Base-by-base conservation (phyloP, 345 rosid genomes). In the Atalantia buxifolia region DNA sequence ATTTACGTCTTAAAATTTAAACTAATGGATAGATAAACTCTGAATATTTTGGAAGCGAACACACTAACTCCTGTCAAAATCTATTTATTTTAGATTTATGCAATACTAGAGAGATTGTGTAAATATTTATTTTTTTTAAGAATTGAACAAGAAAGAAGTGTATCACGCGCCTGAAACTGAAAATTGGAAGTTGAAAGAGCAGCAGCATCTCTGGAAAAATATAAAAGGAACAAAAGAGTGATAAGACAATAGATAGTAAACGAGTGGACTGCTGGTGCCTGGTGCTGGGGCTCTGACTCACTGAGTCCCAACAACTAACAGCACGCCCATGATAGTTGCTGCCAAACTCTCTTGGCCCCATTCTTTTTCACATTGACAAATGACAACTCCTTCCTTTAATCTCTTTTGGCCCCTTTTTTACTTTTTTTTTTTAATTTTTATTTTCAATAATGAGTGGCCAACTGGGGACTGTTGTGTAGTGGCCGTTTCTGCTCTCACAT, bases 311-410 rank as follows among this genome's bases (percentile, higher is more conserved):
- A 84, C 90, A 84, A 85, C 89, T 78, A 82, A 84, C 86, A 83
- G 80, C 83, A 81, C 89, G 87, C 89, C 91, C 92, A 87, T 78
- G 84, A 85, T 88, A 83, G 75, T 87, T 87, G 91, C 92, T 88
- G 89, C 90, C 86, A 84, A 75, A 60, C 72, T 55, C 25, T n/a
- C 16, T 35, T 71, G 75, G 74, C 67, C 74, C 87, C 81, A 31
- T 53, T 53, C 57, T 53, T 18, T 28, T 31, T 35, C 64, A 40
- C 73, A 68, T 70, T 50, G 56, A 76, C 76, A 45, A 68, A 69
- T 50, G 56, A 76, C 76, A 45, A 56, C 80, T 70, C 72, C 57
- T 53, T 53, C 57, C 57, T 53, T 53, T 19, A 53, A 53, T 18
- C 56, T 53, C 56, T 53, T 18, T 24, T 45, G 50, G 50, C 50